Base-by-base conservation (phyloP, 2,329 filamentous ascomycete species). In the Ceratocystiopsis minuta region DNA sequence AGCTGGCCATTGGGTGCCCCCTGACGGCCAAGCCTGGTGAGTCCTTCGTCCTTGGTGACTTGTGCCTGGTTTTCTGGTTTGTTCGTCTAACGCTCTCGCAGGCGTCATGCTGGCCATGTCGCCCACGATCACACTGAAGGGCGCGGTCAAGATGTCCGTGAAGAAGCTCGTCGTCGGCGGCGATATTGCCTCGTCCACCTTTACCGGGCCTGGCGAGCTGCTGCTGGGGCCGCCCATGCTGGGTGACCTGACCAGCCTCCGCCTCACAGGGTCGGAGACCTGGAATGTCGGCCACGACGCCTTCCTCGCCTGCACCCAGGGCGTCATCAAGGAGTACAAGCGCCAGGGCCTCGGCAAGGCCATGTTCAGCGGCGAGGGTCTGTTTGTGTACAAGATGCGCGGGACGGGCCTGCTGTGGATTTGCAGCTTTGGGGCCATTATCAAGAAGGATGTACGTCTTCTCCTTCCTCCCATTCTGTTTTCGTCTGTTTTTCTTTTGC, bases 31-130 rank as follows among this genome's bases (percentile, higher is more conserved):
- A 84, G 55, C 86, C 90, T 16, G 81, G 78, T 77, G 51, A 12
- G 51, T 28, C 14, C 33, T 15, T 16, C 13, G 33, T 34, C 42
- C 44, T 14, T 18, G 20, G 6, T 28, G 24, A 10, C 7, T 10
- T 28, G 24, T 28, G 6, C 11, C 24, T 28, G 6, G 7, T 10
- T 28, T 10, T 28, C 20, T 20, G n/a, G n/a, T 20, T 20, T 20
- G 6, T 28, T 10, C n/a, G n/a, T 6, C 13, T 15, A 33, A 38
- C 20, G n/a, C 34, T 41, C 45, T 16, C 38, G 2, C 43, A 75
- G 84, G 87, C 14, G 72, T 77, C 43, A 90, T 98, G 86, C 84
- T 98, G 52, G 83, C 84, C 54, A 98, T 96, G 90, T 86, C 83
- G 3, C 80, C 84, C 2, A 81, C 80, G 10, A 71, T 98, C 42